Evolutionary conservation across 2,329 filamentous ascomycete species (phyloP), one percentile per base, ranked within the genome.

Genomic region (Proliferodiscus dingleyae): DNA sequence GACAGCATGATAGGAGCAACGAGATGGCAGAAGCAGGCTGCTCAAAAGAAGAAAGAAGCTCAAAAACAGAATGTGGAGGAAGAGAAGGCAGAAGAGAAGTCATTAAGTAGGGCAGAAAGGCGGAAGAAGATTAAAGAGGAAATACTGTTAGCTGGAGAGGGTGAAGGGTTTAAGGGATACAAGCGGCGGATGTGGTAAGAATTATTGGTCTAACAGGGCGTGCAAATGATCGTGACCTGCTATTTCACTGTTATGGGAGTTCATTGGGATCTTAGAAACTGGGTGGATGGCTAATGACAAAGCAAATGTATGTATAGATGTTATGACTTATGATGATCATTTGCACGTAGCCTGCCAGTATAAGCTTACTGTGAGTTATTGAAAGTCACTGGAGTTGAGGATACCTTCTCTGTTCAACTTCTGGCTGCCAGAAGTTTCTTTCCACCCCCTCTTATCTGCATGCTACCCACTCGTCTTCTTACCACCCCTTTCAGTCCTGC

Each of bases 41-140:
- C 45, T 28, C 46, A 39, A 36, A 55, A 54, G 47, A 46, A 47
- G 30, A 45, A 51, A 23, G 43, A 54, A 26, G 22, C 23, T 41
- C 45, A 6, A 13, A 42, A 18, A 24, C 13, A 28, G 22, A 75
- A 77, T 56, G 69, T 77, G n/a, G 19, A 42, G 28, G 10, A 21
- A 18, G n/a, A 67, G 53, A 37, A 49, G 28, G 11, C 28, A 5
- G 30, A 52, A 32, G 49, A 50, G 37, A 56, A 56, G 22, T 50
- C 49, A 5, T 15, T 60, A 23, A 61, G 58, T 50, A 42, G 49
- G 43, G 59, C 60, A 16, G 57, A 58, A 63, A 71, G 80, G 55
- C 69, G 80, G 55, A 68, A 68, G 59, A 67, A 71, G 53, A 83
- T 81, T 58, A 80, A 77, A 59, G 72, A 77, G 50, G 77, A 81